Evolutionary conservation across 2,329 filamentous ascomycete genomes (phyloP).

Genomic region (Ilyonectria mors-panacis): DNA sequence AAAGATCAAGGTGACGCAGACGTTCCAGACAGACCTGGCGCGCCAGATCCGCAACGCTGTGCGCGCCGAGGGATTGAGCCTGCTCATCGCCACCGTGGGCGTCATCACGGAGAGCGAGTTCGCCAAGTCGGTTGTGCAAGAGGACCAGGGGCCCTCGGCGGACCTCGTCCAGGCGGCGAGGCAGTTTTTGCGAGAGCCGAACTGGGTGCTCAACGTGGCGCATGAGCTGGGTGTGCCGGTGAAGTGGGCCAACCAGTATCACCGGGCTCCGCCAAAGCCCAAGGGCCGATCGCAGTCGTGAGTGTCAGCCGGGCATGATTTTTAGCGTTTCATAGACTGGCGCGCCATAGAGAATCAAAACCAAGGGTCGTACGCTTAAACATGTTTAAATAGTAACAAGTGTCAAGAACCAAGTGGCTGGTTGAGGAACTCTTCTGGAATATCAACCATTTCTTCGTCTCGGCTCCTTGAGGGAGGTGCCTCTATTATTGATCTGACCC

Average conservation of each 20-base stretch:
- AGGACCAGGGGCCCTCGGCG: conserved; percentile 60
- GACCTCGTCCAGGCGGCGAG: conserved; percentile 83
- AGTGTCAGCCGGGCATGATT: neutral
- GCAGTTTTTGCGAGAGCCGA: conserved; percentile 86
- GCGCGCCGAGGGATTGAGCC: conserved; percentile 59
- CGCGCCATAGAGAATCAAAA: conserved; percentile 1
- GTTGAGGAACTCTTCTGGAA: neutral
- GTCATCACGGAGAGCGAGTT: conserved; percentile 78
- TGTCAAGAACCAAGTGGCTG: too few species aligned
- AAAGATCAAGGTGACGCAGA: conserved; percentile 72
- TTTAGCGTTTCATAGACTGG: neutral
- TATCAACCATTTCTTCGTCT: neutral
- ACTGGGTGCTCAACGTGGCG: conserved; percentile 81
- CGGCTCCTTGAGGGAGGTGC: neutral
- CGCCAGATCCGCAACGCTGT: conserved; percentile 79
- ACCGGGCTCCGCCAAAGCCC: conserved; percentile 36
- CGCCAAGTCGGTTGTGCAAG: conserved; percentile 72
- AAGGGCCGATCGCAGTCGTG: conserved; percentile 7
- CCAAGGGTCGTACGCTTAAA: neutral
- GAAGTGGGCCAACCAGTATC: conserved; percentile 79
- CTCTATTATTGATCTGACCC: neutral
- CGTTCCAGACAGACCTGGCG: conserved; percentile 83
- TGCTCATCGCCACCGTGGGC: conserved; percentile 83
- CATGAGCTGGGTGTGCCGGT: conserved; percentile 80
- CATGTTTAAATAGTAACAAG: neutral